Conservation (phyloP, 306 rosid species). For the Delonix regia region DNA sequence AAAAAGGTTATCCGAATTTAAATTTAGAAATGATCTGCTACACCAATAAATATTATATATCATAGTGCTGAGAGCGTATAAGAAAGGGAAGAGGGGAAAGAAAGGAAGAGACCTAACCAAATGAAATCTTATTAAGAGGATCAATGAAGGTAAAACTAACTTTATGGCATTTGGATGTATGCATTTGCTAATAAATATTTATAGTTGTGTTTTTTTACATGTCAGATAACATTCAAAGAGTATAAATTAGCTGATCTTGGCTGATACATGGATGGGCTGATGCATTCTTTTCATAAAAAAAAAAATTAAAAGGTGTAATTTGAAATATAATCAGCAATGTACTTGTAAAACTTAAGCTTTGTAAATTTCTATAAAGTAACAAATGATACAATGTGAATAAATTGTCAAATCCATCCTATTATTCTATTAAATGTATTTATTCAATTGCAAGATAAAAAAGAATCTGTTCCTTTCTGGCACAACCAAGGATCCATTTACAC, state of each 20-base stretch:
- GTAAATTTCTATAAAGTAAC: too few relatives aligned
- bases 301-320: too few relatives aligned
- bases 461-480: too few relatives aligned
- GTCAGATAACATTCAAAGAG: slow-evolving; percentile 12
- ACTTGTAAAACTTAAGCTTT: neutral
- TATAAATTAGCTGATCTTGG: neutral
- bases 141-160: neutral
- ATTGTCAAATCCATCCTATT: too few relatives aligned
- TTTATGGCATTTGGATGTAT: slow-evolving; percentile 17
- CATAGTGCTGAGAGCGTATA: neutral
- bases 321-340: too few relatives aligned
- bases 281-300: neutral
- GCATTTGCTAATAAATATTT: slow-evolving; percentile 8
- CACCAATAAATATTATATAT: neutral
- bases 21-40: neutral
- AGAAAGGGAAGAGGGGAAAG: slow-evolving; percentile 21
- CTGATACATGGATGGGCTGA: neutral
- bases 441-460: too few relatives aligned
- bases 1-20: neutral
- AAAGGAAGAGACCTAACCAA: slow-evolving; percentile 27
- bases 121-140: neutral
- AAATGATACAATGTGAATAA: too few relatives aligned
- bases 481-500: too few relatives aligned
- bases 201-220: slow-evolving; percentile 1
- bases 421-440: too few relatives aligned